These are phyloP conservation scores for Pichia sp. DNA, from an alignment of 1,139 yeast genomes.

Conservation along the genomic window DNA sequence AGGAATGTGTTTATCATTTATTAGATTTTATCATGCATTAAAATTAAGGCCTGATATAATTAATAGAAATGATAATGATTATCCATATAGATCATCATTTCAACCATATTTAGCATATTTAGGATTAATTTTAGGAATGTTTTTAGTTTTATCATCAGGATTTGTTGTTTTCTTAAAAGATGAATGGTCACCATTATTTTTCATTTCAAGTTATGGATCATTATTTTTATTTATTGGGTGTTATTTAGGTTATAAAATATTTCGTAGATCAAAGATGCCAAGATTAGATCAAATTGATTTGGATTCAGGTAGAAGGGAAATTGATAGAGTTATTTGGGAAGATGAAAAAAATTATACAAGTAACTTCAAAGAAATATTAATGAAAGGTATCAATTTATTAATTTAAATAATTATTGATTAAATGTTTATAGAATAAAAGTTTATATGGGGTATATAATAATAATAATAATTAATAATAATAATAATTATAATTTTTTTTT, in stretches of 20 bases:
- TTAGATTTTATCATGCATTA: constrained; percentile 66
- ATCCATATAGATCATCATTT: constrained; percentile 69
- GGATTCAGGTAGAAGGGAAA: constrained; percentile 74
- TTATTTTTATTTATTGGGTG: constrained; percentile 47
- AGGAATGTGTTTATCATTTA: constrained; percentile 68
- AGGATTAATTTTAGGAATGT: constrained; percentile 52
- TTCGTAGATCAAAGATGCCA: constrained; percentile 50
- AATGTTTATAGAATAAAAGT: too few relatives aligned
- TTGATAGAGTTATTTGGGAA: constrained; percentile 65
- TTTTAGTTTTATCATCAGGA: constrained; percentile 62
- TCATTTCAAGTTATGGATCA: constrained; percentile 66
- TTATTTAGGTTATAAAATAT: constrained; percentile 49
- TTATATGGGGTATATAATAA: not conserved
- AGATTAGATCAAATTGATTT: constrained; percentile 65
- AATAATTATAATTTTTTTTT: not conserved
- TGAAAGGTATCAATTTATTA: constrained; percentile 21
- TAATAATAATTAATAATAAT: not conserved
- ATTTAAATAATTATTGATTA: constrained; percentile 12
- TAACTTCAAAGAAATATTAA: constrained; percentile 26
- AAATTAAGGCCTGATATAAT: constrained; percentile 61
- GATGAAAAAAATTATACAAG: constrained; percentile 43
- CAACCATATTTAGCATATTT: constrained; percentile 72
- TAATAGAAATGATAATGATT: constrained; percentile 55
- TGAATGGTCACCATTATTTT: constrained; percentile 58
- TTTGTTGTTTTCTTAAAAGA: constrained; percentile 57